These are phyloP conservation scores for Boletus fagicola DNA, from an alignment of 768 basidiomycete species.

Conservation along the genomic window DNA sequence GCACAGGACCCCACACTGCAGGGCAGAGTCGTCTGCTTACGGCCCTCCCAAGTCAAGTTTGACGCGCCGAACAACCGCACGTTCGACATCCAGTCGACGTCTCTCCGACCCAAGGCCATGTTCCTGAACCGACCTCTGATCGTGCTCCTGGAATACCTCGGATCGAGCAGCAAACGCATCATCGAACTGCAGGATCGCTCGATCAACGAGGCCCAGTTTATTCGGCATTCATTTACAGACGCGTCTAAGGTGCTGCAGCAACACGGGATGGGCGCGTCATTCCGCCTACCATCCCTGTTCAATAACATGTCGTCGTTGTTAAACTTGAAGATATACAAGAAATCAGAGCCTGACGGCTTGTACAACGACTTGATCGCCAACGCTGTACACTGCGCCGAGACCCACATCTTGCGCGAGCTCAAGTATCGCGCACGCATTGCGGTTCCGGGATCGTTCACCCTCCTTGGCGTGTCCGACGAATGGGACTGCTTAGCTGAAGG, in stretches of 20 bases:
- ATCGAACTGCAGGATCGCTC: constrained; percentile 38
- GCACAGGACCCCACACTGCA: constrained; percentile 39
- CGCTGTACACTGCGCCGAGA: constrained; percentile 38
- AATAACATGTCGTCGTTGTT: constrained; percentile 36
- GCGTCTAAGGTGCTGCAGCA: constrained; percentile 41
- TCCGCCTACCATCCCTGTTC: constrained; percentile 44
- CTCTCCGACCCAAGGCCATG: constrained; percentile 40
- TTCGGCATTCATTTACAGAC: constrained; percentile 33
- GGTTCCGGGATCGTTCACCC: constrained; percentile 46
- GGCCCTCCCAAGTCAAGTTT: constrained; percentile 51
- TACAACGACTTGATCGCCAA: constrained; percentile 39
- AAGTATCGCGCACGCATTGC: constrained; percentile 52
- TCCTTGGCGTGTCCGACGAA: constrained; percentile 55
- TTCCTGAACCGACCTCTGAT: constrained; percentile 51
- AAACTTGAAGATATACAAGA: constrained; percentile 24
- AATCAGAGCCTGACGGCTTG: constrained; percentile 11
- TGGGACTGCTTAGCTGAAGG: constrained; percentile 45
- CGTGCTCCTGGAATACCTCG: constrained; percentile 46
- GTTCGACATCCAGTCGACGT: constrained; percentile 50
- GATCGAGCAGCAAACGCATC: constrained; percentile 35
- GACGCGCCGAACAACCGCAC: constrained; percentile 35
- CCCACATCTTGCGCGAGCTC: constrained; percentile 49
- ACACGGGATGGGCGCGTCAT: constrained; percentile 47
- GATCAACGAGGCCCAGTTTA: constrained; percentile 37
- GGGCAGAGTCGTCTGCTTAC: constrained; percentile 38